Conservation (phyloP, 2,329 filamentous ascomycete species). For the Penicillium fuscoglaucum region DNA sequence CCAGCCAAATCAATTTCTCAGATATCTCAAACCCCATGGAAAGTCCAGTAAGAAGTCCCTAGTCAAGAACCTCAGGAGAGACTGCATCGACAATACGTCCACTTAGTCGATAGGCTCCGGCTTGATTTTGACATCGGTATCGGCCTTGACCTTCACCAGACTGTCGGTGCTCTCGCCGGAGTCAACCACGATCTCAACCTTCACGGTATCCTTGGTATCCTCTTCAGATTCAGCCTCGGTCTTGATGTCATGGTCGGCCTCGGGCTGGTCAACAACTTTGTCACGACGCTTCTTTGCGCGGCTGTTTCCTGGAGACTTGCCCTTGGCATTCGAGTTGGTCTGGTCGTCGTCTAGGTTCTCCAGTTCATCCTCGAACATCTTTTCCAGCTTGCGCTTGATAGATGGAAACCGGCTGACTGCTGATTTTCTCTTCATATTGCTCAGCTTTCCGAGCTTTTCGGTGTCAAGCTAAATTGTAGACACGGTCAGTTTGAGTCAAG, state of each 20-base stretch:
- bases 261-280: background rate
- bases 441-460: background rate
- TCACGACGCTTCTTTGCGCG: background rate
- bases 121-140: background rate
- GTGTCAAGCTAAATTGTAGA: background rate
- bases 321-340: background rate
- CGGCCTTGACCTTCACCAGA: background rate
- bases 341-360: background rate
- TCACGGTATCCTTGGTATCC: background rate
- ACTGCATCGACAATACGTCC: background rate
- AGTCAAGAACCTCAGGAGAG: background rate
- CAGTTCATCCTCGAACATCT: background rate
- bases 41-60: too few relatives aligned
- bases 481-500: background rate
- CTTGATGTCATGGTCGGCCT: background rate
- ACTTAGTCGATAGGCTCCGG: background rate
- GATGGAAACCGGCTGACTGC: background rate
- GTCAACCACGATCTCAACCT: background rate
- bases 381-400: background rate
- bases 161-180: background rate
- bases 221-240: background rate
- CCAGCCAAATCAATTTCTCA: background rate
- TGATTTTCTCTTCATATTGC: background rate
- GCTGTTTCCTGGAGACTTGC: background rate
- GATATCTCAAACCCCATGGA: too few relatives aligned